A percentile compares a stretch with the other conserved stretches of the same genome.
Conservation (phyloP, 1,284 basidiomycete species). For the Meira nashicola region DNA sequence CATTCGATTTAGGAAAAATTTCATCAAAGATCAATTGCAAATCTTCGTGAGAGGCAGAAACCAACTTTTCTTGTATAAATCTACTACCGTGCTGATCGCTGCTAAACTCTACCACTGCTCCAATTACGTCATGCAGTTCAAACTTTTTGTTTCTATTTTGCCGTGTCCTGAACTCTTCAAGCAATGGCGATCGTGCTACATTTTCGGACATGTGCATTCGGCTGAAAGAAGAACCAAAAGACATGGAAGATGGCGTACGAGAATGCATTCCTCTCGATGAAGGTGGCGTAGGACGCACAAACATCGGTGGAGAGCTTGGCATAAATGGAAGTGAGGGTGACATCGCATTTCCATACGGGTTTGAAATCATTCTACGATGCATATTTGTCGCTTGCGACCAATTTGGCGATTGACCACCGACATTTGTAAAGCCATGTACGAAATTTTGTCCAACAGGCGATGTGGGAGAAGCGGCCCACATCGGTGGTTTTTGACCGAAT, state of each 20-base stretch:
- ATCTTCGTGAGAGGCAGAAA: constrained; percentile 64
- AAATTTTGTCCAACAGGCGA: not conserved
- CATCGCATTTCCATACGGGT: constrained; percentile 11
- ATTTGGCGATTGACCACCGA: constrained; percentile 10
- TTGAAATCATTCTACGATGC: constrained; percentile 27
- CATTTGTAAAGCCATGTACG: constrained; percentile 5
- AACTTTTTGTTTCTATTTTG: constrained; percentile 23
- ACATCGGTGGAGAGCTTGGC: too few species aligned
- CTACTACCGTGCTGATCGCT: constrained; percentile 84
- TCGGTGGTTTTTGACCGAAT: too few species aligned
- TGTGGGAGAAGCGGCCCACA: not conserved
- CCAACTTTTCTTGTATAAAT: constrained; percentile 54
- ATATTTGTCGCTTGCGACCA: constrained; percentile 21
- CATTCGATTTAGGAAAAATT: constrained; percentile 73
- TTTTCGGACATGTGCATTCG: not conserved
- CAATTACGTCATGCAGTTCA: constrained; percentile 69
- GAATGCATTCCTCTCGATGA: constrained; percentile 7
- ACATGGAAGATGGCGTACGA: constrained; percentile 4
- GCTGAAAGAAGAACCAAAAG: not conserved
- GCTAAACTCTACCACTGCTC: constrained; percentile 84
- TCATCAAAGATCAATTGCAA: constrained; percentile 72
- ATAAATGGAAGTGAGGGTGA: too few species aligned
- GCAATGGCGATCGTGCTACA: constrained; percentile 18
- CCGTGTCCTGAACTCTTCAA: constrained; percentile 41
- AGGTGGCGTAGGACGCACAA: not conserved